Evolutionary conservation across 208 protist genomes (phyloP), one percentile per base, ranked within the genome.

Genomic region (Wallacemonas sp.): DNA sequence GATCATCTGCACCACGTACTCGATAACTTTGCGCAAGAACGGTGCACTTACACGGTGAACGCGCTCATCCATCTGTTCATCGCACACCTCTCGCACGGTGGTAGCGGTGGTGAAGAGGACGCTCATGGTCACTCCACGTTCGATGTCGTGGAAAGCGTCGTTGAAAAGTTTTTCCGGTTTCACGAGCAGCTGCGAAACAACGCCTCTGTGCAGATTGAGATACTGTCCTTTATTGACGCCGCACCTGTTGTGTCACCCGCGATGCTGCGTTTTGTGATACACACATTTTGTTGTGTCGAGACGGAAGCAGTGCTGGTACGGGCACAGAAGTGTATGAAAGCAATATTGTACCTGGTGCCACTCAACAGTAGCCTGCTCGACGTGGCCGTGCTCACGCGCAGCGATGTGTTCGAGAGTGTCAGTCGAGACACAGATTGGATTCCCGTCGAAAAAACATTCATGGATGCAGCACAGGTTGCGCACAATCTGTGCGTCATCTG

Each of bases 1-100:
- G 45, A 53, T 53, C 17, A 19, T 19, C 45, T 53, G 19, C 45
- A 53, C 45, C 9, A 24, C 10, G 10, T 53, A 26, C 45, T 53
- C 45, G 45, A 53, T 26, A 19, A 30, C 9, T 53, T 33, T 19
- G 45, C 45, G 9, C 24, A 22, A 26, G 26, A 33, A 19, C 45
- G 45, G 3, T 53, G 45, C 45, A 53, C 45, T 8, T 53, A 53
- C 45, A 53, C 45, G 17, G 45, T 53, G 9, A 53, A 53, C 45
- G 45, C 45, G 4, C 45, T 53, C 13, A 22, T 53, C 32, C 45
- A 17, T 9, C 19, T 53, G 17, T 53, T 53, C 17, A 26, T 8
- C 5, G 45, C 45, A 6, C 45, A 32, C 9, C n/a, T 53, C 32
- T 26, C n/a, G n/a, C n/a, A n/a, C n/a, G n/a, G n/a, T n/a, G n/a